These are phyloP conservation scores for Phytophthora citrophthora DNA, from an alignment of 352 stramenopile genomes.

Conservation along the genomic window DNA sequence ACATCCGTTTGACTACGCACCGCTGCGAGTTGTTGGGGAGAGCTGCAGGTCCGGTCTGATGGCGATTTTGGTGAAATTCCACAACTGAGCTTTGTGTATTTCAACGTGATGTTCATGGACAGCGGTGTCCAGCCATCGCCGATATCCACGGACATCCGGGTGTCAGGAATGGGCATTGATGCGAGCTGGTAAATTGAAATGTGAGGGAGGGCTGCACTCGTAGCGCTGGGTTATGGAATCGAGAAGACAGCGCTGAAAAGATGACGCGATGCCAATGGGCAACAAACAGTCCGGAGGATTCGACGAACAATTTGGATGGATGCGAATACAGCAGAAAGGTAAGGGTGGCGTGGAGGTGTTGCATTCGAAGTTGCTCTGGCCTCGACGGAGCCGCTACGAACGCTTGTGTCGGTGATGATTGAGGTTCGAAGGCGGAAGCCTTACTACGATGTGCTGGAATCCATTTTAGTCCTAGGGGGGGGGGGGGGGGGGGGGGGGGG, in stretches of 20 bases:
- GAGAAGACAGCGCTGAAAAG: conserved; percentile 4
- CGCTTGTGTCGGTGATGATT: not conserved
- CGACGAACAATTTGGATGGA: conserved; percentile 4
- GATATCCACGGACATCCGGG: conserved; percentile 5
- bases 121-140: conserved; percentile 34
- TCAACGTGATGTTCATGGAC: conserved; percentile 21
- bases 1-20: conserved; percentile 29
- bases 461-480: no score
- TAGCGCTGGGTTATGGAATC: conserved; percentile 1
- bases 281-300: conserved; percentile 31
- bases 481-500: no score
- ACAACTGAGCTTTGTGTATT: conserved; percentile 30
- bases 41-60: not conserved
- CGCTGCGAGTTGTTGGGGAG: conserved; percentile 18
- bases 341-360: not conserved
- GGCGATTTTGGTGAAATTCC: not conserved
- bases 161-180: not conserved
- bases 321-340: not conserved
- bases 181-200: conserved; percentile 10
- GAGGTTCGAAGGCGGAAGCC: not conserved
- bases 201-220: not conserved
- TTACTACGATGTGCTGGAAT: no score
- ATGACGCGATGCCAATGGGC: conserved; percentile 16
- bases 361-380: not conserved
- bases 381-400: conserved; percentile 1